Conservation (phyloP, 108 stramenopile species). For the Nitzschia sp. region DNA sequence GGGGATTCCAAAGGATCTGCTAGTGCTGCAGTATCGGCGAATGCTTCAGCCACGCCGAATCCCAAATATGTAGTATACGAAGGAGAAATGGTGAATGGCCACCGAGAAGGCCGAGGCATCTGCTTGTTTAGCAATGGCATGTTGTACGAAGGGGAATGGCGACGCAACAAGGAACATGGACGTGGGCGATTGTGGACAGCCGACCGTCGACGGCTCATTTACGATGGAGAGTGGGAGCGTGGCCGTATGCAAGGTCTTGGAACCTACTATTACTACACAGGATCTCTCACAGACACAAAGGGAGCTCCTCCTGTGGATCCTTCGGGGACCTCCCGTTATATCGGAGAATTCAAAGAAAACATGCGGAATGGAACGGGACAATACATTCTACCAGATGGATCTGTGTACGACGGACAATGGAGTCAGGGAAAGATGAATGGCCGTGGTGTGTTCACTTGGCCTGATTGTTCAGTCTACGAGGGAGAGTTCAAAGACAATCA, state of each 20-base stretch:
- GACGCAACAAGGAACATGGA: conserved; percentile 84
- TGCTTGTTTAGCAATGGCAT: conserved; percentile 77
- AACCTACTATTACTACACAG: conserved; percentile 63
- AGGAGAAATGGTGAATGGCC: conserved; percentile 74
- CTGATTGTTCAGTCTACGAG: conserved; percentile 69
- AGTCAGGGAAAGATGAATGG: conserved; percentile 77
- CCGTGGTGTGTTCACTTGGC: conserved; percentile 74
- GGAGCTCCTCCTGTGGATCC: conserved; percentile 1
- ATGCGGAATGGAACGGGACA: conserved; percentile 67
- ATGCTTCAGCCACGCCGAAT: conserved; percentile 10
- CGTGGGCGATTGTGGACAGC: conserved; percentile 70
- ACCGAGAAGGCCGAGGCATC: conserved; percentile 78
- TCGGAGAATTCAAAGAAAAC: conserved; percentile 84
- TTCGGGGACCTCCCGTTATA: conserved; percentile 50
- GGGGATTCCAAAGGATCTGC: conserved; percentile 21
- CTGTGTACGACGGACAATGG: conserved; percentile 81
- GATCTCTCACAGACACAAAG: background rate
- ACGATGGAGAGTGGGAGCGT: conserved; percentile 83
- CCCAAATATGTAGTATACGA: conserved; percentile 78
- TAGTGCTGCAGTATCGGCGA: background rate
- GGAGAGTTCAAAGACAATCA: conserved; percentile 85
- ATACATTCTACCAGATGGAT: conserved; percentile 74
- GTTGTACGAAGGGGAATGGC: conserved; percentile 88
- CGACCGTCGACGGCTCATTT: conserved; percentile 74
- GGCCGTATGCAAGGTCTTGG: conserved; percentile 84